Evolutionary conservation across 371 early-diverging fungal genomes (phyloP), one percentile per base, ranked within the genome.

Genomic region (Mortierella sp.): DNA sequence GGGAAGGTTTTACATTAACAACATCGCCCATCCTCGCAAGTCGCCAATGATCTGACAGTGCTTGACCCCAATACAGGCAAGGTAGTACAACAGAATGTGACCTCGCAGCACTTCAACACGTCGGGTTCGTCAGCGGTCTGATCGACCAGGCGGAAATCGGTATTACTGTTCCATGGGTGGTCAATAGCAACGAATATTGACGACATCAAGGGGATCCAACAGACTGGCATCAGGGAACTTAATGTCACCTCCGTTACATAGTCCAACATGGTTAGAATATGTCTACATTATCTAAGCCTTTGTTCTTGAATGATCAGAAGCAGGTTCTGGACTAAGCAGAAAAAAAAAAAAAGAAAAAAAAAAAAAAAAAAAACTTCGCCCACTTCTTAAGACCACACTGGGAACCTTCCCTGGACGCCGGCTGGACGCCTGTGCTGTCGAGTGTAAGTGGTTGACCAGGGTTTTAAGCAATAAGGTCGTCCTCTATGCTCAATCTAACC

Each of bases 361-460:
- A 16, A 24, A 53, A 3, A 13, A 21, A 6, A 54, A 54, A 54
- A 54, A 54, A 50, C 54, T 21, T 54, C 24, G 54, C n/a, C n/a
- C 5, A n/a, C 54, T 19, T 21, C 21, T 54, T 24, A 54, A 54
- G n/a, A 55, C 50, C 50, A 82, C 82, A 1, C n/a, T 76, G 0
- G 82, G 82, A 31, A 76, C 78, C 6, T 24, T 75, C 13, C 82
- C 82, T 21, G 51, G 61, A 9, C 26, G 69, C 14, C 78, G 78
- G 21, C 31, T 78, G 31, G 82, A 82, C 16, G 75, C 78, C 19
- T 82, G 82, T 69, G 75, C 78, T 70, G 75, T 50, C 6, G 75
- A 67, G 3, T 69, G 82, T 82, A 82, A 75, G 78, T 72, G 21
- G 8, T n/a, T n/a, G 21, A 5, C n/a, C n/a, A 46, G n/a, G 5